Evolutionary conservation across 2,329 filamentous ascomycete genomes (phyloP), one percentile per base, ranked within the genome.

Genomic region (Diaporthe citri): DNA sequence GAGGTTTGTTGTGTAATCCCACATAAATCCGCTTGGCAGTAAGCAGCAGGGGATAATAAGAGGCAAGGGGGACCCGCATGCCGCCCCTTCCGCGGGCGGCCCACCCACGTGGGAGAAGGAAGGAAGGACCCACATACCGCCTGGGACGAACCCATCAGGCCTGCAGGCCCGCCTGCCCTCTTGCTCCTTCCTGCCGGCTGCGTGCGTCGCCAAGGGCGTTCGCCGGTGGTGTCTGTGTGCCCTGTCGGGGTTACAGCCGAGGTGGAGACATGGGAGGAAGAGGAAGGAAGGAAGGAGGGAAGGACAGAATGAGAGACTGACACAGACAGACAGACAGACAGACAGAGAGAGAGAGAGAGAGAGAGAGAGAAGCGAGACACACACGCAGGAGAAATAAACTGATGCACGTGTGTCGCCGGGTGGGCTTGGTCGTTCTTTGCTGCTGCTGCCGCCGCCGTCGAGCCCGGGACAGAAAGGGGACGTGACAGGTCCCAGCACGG

Each of bases 61-160:
- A 28, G 34, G 57, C 36, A 8, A 9, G 36, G 34, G 22, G 41
- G 55, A 17, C 55, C 55, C 28, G 39, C 43, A 15, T 52, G 62
- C 62, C 62, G 62, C 43, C 22, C 13, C 31, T 67, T 52, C 62
- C 62, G 62, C 62, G 62, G 41, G 62, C 43, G 62, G 62, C 62
- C 43, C 43, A 67, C 43, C 28, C 62, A 67, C 62, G 62, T 67
- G 62, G 62, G 62, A 67, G 46, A 66, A 17, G 22, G 31, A 51
- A 25, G 12, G 12, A 15, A 15, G 25, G 60, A 17, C 39, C 60
- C 60, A 43, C 39, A 41, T 4, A 64, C 41, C 46, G n/a, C 39
- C 59, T 7, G 10, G 39, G 25, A 31, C 56, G 56, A 39, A 41
- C 34, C 56, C 56, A 8, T 39, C 56, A 59, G 56, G 31, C 20